These are phyloP conservation scores for Blastobotrys serpentis DNA, from an alignment of 1,139 yeast species.

Conservation along the genomic window DNA sequence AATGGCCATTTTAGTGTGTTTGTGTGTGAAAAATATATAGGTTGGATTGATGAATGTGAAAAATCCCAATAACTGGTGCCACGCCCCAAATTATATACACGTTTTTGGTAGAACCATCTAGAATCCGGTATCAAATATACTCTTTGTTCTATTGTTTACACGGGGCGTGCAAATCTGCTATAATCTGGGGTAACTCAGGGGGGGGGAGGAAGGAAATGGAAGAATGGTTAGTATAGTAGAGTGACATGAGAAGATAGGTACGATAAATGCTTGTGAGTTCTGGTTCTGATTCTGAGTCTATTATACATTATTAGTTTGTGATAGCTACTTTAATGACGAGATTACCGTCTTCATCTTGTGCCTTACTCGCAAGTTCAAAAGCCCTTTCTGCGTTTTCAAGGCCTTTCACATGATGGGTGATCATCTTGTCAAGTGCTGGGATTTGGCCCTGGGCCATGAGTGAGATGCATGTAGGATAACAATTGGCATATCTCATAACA, in stretches of 20 bases:
- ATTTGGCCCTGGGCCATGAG: conserved; percentile 60
- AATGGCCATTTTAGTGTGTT: conserved; percentile 3
- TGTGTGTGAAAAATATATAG: neutral
- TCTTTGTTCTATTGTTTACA: neutral
- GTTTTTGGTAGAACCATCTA: conserved; percentile 6
- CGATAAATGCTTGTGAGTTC: too few relatives aligned
- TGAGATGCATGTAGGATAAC: conserved; percentile 69
- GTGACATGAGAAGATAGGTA: too few relatives aligned
- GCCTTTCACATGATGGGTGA: conserved; percentile 67
- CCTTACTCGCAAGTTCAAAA: conserved; percentile 35
- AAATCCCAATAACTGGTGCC: neutral
- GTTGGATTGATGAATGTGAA: neutral
- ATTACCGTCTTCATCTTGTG: conserved; percentile 32
- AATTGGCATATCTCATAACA: conserved; percentile 81
- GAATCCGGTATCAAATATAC: conserved; percentile 1
- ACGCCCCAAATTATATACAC: neutral
- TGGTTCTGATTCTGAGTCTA: too few relatives aligned
- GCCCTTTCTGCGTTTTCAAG: conserved; percentile 31
- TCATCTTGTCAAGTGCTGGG: conserved; percentile 56
- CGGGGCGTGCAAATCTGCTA: too few relatives aligned
- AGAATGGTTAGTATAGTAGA: too few relatives aligned
- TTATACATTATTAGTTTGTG: conserved; percentile 10
- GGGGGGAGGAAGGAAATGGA: too few relatives aligned
- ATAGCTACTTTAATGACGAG: conserved; percentile 34
- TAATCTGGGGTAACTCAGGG: neutral